Evolutionary conservation across 306 rosid species (phyloP), one percentile per base, ranked within the genome.

Genomic region (Biancaea sappan): DNA sequence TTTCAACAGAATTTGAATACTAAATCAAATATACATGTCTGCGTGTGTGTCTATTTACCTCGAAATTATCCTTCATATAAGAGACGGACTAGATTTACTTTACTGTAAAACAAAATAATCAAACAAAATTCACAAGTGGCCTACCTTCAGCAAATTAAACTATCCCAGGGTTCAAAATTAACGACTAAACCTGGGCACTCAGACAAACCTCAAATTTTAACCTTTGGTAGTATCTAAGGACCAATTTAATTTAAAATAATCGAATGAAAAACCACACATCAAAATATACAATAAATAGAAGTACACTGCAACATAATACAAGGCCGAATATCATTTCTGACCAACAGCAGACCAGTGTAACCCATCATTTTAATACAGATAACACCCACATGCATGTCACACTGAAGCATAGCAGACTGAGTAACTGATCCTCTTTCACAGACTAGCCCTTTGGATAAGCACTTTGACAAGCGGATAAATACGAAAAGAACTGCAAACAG

Each of bases 381-480:
- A 68, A 48, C 66, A 81, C 25, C 50, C 70, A 76, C 85, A 63
- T 79, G 86, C 84, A 74, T 22, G 74, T 32, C 62, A 43, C 29
- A 72, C 19, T 56, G 66, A 63, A 69, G 28, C 56, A 73, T 18
- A 35, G 47, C 28, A 19, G 50, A 78, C 63, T 24, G 26, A 56
- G 57, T 31, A 65, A 34, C 75, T 21, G 63, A 69, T 26, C 48
- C 73, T 53, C 72, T 15, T 61, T 26, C 43, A 29, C 28, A 32
- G 38, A 15, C 47, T 40, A 40, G 29, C 43, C 62, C 58, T 65
- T 44, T 29, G 62, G 28, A 52, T 64, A 51, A 73, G 52, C 44
- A 75, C 57, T 51, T 51, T 2, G 13, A 10, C 28, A 73, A 22
- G 73, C 32, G 22, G 32, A 64, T 65, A 53, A 32, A 60, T 34